Evolutionary conservation across 2,329 filamentous ascomycete species (phyloP).

Genomic region (Septoria petroselini): DNA sequence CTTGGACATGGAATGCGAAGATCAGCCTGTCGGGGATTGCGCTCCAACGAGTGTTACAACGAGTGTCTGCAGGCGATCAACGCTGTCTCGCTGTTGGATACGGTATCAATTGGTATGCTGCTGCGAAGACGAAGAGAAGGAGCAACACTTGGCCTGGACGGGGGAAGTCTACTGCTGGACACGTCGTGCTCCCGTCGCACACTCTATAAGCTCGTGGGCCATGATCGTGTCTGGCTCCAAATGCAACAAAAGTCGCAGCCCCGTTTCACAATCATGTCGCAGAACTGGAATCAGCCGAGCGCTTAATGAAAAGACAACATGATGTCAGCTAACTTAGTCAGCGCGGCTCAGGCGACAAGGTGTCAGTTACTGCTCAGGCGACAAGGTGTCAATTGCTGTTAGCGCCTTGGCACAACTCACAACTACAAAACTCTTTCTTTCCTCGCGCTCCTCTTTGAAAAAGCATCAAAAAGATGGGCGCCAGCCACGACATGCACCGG

Average conservation of each 20-base stretch:
- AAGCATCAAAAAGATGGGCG: constrained; percentile 59
- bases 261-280: constrained; percentile 13
- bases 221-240: constrained; percentile 9
- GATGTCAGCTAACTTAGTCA: no score
- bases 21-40: not conserved
- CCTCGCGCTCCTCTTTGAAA: constrained; percentile 40
- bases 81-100: not conserved
- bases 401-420: not conserved
- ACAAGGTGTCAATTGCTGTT: no score
- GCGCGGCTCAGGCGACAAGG: no score
- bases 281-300: not conserved
- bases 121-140: not conserved
- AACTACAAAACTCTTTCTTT: no score
- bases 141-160: not conserved
- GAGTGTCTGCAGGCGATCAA: constrained; percentile 6
- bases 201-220: not conserved
- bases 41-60: not conserved
- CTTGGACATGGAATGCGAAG: not conserved
- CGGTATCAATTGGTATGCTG: not conserved
- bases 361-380: no score
- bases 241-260: not conserved
- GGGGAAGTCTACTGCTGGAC: not conserved
- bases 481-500: constrained; percentile 66
- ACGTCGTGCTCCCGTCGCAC: not conserved
- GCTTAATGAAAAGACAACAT: not conserved